Evolutionary conservation across 768 basidiomycete species (phyloP), one percentile per base, ranked within the genome.

Genomic region (Trametes villosa): DNA sequence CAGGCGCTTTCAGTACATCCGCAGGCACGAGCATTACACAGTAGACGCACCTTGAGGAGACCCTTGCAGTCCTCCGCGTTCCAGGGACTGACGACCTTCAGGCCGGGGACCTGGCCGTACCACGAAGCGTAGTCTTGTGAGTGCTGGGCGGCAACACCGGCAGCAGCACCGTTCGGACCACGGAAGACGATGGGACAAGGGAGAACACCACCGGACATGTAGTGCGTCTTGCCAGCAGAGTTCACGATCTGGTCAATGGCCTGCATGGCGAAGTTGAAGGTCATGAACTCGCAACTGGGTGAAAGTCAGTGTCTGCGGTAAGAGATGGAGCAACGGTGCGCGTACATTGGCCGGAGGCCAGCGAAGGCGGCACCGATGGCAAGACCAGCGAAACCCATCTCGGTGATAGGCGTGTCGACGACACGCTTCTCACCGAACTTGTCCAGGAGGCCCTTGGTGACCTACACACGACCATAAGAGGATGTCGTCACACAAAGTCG

Each of bases 221-320:
- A 99, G 78, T 98, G 96, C 4, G 97, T 99, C 83, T 98, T 99
- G 62, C 94, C 97, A 57, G 91, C 97, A n/a, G 97, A 98, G 84
- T 99, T 99, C 77, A 99, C 94, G 64, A 99, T 99, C 72, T 99
- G 97, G 79, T 99, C 97, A 75, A 99, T 98, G 59, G 97, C 96
- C 78, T 96, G 94, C 96, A 98, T 99, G 66, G 96, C 96, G 74
- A 99, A 98, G 83, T 99, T 98, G 83, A 96, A 98, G 17, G 96
- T 98, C 96, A 98, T 98, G 82, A 98, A 99, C 81, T 98, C 96
- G 84, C 96, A 98, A 71, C 92, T 94, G 31, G 33, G 29, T 40
- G 38, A 30, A 41, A 66, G 26, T 65, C 60, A 55, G 53, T 36
- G 40, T 53, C 20, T 26, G 18, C 11, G 6, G 13, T 11, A 12